Conservation (phyloP, 768 basidiomycete genomes). For the Boletus barrowsii region DNA sequence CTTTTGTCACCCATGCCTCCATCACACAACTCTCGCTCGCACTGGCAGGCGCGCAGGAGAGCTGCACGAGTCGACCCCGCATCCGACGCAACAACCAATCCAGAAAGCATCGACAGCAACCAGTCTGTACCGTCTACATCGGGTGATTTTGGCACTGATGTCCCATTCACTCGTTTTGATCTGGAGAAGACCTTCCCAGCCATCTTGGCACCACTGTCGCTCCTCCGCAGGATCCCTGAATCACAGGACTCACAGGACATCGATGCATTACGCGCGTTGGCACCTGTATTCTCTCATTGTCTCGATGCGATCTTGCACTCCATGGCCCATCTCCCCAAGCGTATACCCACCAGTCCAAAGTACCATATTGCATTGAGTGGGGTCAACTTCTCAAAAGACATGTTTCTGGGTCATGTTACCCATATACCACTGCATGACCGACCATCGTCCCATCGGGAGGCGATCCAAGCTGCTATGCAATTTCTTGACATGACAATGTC, state of each 20-base stretch:
- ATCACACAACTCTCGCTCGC: conserved; percentile 6
- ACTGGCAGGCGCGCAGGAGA: conserved; percentile 10
- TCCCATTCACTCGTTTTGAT: conserved; percentile 21
- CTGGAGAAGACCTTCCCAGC: conserved; percentile 37
- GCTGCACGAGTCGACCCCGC: background rate
- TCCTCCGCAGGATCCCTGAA: conserved; percentile 25
- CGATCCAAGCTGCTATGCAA: conserved; percentile 20
- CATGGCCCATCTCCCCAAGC: conserved; percentile 21
- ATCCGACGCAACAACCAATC: conserved; percentile 4
- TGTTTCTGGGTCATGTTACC: conserved; percentile 23
- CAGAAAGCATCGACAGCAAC: conserved; percentile 26
- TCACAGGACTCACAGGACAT: conserved; percentile 25
- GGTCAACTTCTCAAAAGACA: conserved; percentile 20
- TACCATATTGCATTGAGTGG: conserved; percentile 20
- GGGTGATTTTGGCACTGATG: background rate
- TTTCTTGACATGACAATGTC: conserved; percentile 32
- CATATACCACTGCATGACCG: conserved; percentile 3
- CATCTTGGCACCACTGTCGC: conserved; percentile 28
- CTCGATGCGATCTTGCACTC: conserved; percentile 29
- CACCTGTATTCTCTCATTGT: conserved; percentile 21
- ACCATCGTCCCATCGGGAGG: conserved; percentile 4
- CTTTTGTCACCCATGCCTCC: conserved; percentile 9
- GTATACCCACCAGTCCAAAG: conserved; percentile 17
- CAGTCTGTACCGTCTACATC: conserved; percentile 27
- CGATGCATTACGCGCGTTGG: conserved; percentile 28